Evolutionary conservation across 441 rosid species (phyloP), one percentile per base, ranked within the genome.

Genomic region (Euphorbia corollata): DNA sequence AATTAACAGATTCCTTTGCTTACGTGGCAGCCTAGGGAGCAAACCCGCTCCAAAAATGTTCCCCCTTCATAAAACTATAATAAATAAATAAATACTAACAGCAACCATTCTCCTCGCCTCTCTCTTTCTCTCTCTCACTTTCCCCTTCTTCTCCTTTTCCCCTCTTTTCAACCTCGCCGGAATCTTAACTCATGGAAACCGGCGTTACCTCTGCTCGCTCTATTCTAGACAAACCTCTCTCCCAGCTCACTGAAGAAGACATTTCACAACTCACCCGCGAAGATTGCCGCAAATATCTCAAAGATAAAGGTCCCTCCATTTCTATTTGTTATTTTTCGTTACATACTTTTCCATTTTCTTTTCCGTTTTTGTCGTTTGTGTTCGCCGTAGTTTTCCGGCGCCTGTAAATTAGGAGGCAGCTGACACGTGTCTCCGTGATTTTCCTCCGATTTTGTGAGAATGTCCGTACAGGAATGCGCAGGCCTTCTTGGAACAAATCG

Each of bases 401-500:
- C 67, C 80, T 62, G 74, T 48, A 51, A 70, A 62, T 27, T 38
- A 72, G 59, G 69, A 73, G 80, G 78, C 61, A 72, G 72, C 71
- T 77, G 81, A 78, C 88, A 84, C 88, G 92, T 81, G 86, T 76
- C 75, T 45, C 23, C 7, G 10, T n/a, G 19, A 5, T 43, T 36
- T 61, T 55, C 12, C 32, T 56, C 48, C 16, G 60, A 50, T 5
- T 27, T 41, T 45, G 10, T 57, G 60, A n/a, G 36, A 30, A 38
- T 63, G 71, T 47, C 48, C 50, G 67, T n/a, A 67, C 89, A 94
- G 99, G 99, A 78, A 94, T 94, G 99, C 85, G 99, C 22, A 83
- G 91, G 56, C 99, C 99, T 34, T 94, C 99, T 5, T 94, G 99
- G 99, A 94, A 94, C 92, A 91, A 94, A 80, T 91, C 99, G 68